These are phyloP conservation scores for Ophiocordyceps robertsii DNA, from an alignment of 2,329 filamentous ascomycete genomes.

Conservation along the genomic window DNA sequence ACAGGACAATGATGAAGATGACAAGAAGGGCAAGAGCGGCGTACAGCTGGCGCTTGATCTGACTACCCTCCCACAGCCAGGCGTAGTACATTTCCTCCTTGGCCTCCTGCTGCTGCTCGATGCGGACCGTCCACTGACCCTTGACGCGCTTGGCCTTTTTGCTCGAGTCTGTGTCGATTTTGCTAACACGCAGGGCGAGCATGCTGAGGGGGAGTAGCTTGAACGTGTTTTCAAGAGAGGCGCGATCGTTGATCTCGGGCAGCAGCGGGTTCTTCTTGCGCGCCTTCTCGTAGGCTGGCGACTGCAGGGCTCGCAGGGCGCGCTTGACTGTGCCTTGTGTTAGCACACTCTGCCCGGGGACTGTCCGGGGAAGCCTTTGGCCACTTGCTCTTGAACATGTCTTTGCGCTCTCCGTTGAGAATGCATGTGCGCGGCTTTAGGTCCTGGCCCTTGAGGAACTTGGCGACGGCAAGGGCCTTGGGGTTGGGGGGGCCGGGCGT, in stretches of 20 bases:
- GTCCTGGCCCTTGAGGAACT: conserved; percentile 72
- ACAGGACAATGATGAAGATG: conserved; percentile 84
- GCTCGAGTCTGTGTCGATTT: conserved; percentile 57
- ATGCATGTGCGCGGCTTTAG: conserved; percentile 86
- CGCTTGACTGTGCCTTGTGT: conserved; percentile 65
- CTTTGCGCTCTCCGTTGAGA: conserved; percentile 89
- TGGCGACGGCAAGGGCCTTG: conserved; percentile 75
- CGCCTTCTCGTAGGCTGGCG: conserved; percentile 80
- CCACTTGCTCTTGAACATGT: conserved; percentile 80
- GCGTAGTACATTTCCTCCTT: conserved; percentile 84
- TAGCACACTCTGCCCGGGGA: background rate
- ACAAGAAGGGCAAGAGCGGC: conserved; percentile 67
- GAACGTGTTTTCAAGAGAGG: conserved; percentile 83
- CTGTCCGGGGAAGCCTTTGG: background rate
- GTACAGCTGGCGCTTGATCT: conserved; percentile 89
- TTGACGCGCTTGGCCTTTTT: conserved; percentile 83
- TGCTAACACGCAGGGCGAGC: conserved; percentile 78
- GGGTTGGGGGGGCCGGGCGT: conserved; percentile 74
- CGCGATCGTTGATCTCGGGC: conserved; percentile 75
- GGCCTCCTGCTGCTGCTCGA: conserved; percentile 91
- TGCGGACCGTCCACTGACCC: conserved; percentile 88
- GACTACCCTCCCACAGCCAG: conserved; percentile 90
- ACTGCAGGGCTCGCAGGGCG: conserved; percentile 79
- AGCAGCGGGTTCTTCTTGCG: conserved; percentile 80
- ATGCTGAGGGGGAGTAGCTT: conserved; percentile 91